Base-by-base conservation (phyloP, 257 asterid species). In the Primulina tabacum region DNA sequence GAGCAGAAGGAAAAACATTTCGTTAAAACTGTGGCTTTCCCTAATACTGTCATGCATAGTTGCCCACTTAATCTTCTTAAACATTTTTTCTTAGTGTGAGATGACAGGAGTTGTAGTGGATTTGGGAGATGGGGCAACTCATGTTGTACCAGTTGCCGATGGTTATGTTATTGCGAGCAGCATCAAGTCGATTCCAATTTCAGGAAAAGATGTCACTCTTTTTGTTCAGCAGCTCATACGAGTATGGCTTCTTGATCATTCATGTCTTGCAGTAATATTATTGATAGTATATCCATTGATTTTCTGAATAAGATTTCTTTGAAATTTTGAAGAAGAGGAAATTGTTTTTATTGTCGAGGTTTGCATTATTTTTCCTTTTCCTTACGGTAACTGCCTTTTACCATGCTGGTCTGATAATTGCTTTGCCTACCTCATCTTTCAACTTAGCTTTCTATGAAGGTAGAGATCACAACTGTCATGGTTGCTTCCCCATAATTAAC, bases 81-180 rank as follows among this genome's bases (percentile, higher is more conserved):
- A 57, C 75, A 71, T 76, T 73, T 79, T 66, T 67, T 70, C 60
- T 75, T 82, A 93, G 98, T 89, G 98, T 83, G 97, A 93, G 95
- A 93, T 90, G 99, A 93, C 99, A 70, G 99, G 97, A 50, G 92
- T 93, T 62, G 99, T 93, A 62, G 89, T 93, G 74, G 99, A 93
- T 72, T 80, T 88, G 73, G 97, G 97, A 64, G 99, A 93, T 85
- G 99, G 99, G 65, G 99, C 96, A 85, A 86, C 97, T 47, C 99
- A 93, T 73, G 88, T 90, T 62, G 99, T 93, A 77, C 97, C 99
- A 72, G 97, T 93, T 75, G 97, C 98, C 32, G 96, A 93, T 43
- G 99, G 99, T 79, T 93, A 90, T 81, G 97, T 89, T 70, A 86
- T 93, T 80, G 99, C 97, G 74, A 83, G 97, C 82, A 93, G 99